Base-by-base conservation (phyloP, 2,329 filamentous ascomycete genomes). In the Xylariaceae sp. region DNA sequence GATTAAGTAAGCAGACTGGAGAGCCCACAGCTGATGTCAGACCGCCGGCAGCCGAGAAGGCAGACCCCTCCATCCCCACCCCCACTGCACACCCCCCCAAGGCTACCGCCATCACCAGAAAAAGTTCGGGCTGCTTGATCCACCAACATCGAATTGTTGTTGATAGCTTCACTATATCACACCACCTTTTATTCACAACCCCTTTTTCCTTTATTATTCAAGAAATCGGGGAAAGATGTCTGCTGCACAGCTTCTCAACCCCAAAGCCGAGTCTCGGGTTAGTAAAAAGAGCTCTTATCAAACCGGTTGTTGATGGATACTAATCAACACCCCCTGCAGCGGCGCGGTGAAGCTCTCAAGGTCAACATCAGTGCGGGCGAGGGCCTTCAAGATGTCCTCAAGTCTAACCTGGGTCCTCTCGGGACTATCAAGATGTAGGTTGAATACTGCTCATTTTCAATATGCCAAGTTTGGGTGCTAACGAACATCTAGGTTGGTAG, bases 361-460 rank as follows among this genome's bases (percentile, higher is more conserved):
- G 91, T 97, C 70, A 98, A 98, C 77, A 97, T 98, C 73, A 89
- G 80, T 64, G 93, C 93, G 56, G 93, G 92, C 64, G 91, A 96
- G 73, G 93, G 93, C 63, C 76, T 91, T 54, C 83, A 91, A 65
- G 81, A 95, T 88, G 93, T 98, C 42, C 79, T 98, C 66, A 92
- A 93, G 71, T 96, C 92, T 43, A 98, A 98, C 70, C 69, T 98
- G 58, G 93, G 93, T 60, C 93, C 93, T 46, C 79, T 88, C 60
- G 93, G 92, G 55, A 97, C 92, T 32, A 85, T 97, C 62, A 97
- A 97, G 76, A 97, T 97, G 92, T 92, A 69, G 42, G 70, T 64
- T 17, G 64, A 17, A 6, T 11, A 25, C 17, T 38, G 12, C 17
- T 22, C 8, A 6, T 25, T 14, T 23, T 6, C 22, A 6, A 19